Conservation (phyloP, 1,284 basidiomycete genomes). For the Ganoderma sinense region DNA sequence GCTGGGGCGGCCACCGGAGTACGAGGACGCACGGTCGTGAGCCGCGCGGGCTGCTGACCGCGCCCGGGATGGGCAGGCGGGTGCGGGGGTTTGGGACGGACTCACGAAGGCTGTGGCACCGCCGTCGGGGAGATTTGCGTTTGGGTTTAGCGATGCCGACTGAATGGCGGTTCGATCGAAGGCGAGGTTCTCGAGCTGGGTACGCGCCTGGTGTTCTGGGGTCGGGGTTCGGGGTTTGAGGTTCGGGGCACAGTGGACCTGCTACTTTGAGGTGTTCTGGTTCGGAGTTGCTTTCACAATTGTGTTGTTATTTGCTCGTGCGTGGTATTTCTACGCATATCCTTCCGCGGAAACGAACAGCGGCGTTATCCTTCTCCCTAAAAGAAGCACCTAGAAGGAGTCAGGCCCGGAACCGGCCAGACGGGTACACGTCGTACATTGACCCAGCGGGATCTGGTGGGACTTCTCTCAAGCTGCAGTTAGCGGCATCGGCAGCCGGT, state of each 20-base stretch:
- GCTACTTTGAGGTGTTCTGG: not conserved
- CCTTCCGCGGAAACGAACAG: not conserved
- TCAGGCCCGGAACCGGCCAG: not conserved
- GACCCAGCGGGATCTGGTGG: not conserved
- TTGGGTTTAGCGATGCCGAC: not conserved
- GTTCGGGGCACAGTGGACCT: not conserved
- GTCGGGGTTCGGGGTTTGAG: not conserved
- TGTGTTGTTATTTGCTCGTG: not conserved
- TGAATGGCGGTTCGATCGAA: slow-evolving; percentile 7
- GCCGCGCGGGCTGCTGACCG: slow-evolving; percentile 2
- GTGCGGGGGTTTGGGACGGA: not conserved
- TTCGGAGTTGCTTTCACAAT: not conserved
- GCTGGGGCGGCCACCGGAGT: slow-evolving; percentile 10
- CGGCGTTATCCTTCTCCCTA: not conserved
- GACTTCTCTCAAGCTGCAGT: not conserved
- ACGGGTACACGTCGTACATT: not conserved
- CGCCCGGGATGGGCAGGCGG: not conserved
- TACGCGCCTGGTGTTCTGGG: slow-evolving; percentile 1
- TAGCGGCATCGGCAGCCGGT: not conserved
- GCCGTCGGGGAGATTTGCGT: slow-evolving; percentile 3
- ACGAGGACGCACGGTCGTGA: slow-evolving; percentile 2
- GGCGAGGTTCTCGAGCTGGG: not conserved
- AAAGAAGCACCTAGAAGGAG: not conserved
- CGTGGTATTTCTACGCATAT: not conserved
- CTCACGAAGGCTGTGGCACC: not conserved